Conservation (phyloP, 768 basidiomycete genomes). For the Boletus vermiculosoides region DNA sequence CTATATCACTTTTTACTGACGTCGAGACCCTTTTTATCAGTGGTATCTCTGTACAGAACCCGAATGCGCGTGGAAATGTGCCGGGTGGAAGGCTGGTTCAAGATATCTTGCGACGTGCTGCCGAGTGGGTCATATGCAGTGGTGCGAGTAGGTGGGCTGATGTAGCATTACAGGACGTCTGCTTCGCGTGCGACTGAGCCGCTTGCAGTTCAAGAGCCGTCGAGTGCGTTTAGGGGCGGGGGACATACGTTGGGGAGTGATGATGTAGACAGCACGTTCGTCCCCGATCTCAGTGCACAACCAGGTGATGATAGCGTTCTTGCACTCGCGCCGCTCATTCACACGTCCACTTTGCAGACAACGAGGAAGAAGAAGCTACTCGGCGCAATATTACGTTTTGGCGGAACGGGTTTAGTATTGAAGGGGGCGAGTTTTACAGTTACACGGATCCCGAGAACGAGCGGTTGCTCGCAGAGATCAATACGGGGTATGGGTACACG, state of each 20-base stretch:
- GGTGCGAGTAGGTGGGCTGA: background rate
- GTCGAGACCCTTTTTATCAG: constrained; percentile 39
- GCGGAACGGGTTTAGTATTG: constrained; percentile 89
- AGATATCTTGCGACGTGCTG: constrained; percentile 77
- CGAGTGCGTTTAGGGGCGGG: constrained; percentile 58
- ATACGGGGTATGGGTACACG: constrained; percentile 63
- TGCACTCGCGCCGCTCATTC: background rate
- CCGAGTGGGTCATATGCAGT: constrained; percentile 52
- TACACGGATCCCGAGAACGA: constrained; percentile 80
- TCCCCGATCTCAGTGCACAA: constrained; percentile 68
- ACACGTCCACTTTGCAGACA: background rate
- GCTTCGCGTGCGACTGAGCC: constrained; percentile 16
- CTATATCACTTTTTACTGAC: background rate
- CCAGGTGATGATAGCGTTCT: constrained; percentile 12
- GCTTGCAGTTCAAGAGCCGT: constrained; percentile 12
- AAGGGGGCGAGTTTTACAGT: constrained; percentile 80
- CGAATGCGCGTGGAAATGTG: constrained; percentile 45
- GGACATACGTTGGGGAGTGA: constrained; percentile 90
- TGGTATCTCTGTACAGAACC: constrained; percentile 87
- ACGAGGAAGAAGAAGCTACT: constrained; percentile 51
- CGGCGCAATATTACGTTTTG: constrained; percentile 86
- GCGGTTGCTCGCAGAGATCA: constrained; percentile 69
- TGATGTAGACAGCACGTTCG: constrained; percentile 72
- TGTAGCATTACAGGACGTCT: constrained; percentile 15
- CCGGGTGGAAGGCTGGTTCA: constrained; percentile 63